Evolutionary conservation across 441 rosid species (phyloP).

Genomic region (Eugenia klotzschiana): DNA sequence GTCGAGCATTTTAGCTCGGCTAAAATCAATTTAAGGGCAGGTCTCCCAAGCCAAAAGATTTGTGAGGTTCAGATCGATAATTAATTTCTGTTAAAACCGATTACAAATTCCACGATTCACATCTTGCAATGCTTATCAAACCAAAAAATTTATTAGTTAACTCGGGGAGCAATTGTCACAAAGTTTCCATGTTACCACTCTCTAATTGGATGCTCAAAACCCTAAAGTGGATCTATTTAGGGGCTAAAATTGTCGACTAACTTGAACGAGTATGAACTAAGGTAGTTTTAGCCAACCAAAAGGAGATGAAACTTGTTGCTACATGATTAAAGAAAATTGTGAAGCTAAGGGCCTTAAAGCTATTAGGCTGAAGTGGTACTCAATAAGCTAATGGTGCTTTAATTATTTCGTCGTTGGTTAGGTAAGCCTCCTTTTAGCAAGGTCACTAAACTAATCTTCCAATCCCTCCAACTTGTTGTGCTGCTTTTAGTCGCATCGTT

Average conservation of each 20-base stretch:
- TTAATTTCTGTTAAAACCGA: neutral
- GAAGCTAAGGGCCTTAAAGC: neutral
- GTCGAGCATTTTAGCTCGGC: neutral
- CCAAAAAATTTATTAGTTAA: neutral
- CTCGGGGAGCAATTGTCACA: constrained; percentile 11
- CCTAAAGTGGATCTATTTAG: constrained; percentile 12
- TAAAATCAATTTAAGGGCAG: neutral
- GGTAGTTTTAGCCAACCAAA: neutral
- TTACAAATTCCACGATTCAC: neutral
- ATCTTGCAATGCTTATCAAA: neutral
- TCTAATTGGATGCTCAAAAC: constrained; percentile 15
- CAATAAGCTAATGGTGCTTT: neutral
- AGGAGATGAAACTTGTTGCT: neutral
- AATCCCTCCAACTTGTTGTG: neutral
- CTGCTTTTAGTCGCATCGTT: neutral
- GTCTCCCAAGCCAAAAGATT: neutral
- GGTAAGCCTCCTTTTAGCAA: neutral
- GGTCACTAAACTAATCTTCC: neutral
- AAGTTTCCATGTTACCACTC: constrained; percentile 15
- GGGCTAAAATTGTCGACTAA: constrained; percentile 12
- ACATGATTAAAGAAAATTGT: neutral
- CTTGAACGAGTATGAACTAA: neutral
- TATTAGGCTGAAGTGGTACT: neutral
- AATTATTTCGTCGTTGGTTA: neutral
- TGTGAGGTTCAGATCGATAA: neutral